Evolutionary conservation across 1,284 basidiomycete genomes (phyloP).

Genomic region (Erythrobasidium hasegawianum): DNA sequence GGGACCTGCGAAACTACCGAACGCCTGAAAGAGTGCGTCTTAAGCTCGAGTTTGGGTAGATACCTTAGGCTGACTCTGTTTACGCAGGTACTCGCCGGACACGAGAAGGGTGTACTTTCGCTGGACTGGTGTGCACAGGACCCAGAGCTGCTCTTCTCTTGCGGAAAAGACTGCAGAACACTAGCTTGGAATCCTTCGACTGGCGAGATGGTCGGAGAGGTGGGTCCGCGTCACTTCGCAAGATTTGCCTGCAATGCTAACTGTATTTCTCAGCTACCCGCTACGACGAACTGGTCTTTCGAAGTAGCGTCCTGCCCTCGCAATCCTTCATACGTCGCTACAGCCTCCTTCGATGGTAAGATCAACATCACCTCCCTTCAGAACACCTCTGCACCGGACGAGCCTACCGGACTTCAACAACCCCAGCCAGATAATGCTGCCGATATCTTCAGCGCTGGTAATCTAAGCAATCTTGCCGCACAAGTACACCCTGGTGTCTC

Average conservation of each 20-base stretch:
- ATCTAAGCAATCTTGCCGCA: conserved; percentile 37
- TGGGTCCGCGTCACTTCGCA: conserved; percentile 47
- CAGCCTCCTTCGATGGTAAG: conserved; percentile 75
- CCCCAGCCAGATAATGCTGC: conserved; percentile 59
- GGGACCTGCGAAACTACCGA: conserved; percentile 95
- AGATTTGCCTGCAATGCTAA: background rate
- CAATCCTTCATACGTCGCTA: conserved; percentile 86
- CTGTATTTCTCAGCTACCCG: conserved; percentile 62
- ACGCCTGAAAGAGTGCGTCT: conserved; percentile 84
- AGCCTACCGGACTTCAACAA: conserved; percentile 41
- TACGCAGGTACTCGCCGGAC: conserved; percentile 77
- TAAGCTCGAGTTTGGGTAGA: conserved; percentile 2
- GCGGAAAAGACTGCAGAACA: conserved; percentile 94
- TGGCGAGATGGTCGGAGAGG: conserved; percentile 86
- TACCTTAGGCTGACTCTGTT: conserved; percentile 4
- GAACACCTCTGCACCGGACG: conserved; percentile 65
- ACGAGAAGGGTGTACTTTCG: conserved; percentile 91
- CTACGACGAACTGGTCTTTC: conserved; percentile 94
- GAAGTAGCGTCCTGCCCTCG: conserved; percentile 95
- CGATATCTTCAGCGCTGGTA: conserved; percentile 60
- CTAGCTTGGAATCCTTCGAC: conserved; percentile 94
- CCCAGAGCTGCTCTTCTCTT: conserved; percentile 83
- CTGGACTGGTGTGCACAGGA: conserved; percentile 97
- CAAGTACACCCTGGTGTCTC: conserved; percentile 57
- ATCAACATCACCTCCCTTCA: conserved; percentile 84